A percentile compares a stretch with the other conserved stretches of the same genome.
phyloP scores from a whole-genome alignment of 257 asterid genomes.

The Gentiana straminea region DNA sequence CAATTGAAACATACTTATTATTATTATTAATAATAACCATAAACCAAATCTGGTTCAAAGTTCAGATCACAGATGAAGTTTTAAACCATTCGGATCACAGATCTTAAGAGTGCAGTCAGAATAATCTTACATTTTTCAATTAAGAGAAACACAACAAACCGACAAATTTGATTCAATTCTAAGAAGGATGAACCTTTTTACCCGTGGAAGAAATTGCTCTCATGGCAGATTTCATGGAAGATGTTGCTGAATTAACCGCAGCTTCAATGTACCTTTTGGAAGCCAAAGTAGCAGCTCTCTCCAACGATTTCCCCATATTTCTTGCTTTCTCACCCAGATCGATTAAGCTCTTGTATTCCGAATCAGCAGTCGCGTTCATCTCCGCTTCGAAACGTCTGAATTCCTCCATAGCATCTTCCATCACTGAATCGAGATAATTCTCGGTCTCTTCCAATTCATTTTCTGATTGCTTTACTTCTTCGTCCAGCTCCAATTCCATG shows the following conservation, averaged over 20 bases:
- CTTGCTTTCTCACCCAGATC: slow-evolving; percentile 43
- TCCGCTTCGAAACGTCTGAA: slow-evolving; percentile 68
- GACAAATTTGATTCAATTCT: slow-evolving; percentile 8
- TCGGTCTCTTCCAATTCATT: slow-evolving; percentile 36
- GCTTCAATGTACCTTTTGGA: slow-evolving; percentile 72
- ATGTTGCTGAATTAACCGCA: slow-evolving; percentile 60
- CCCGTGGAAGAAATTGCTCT: slow-evolving; percentile 38
- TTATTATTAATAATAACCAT: too few species aligned
- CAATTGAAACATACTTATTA: too few species aligned
- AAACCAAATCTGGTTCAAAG: too few species aligned
- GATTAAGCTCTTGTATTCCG: slow-evolving; percentile 42
- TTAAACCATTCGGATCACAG: too few species aligned
- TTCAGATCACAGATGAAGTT: too few species aligned
- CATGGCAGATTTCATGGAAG: slow-evolving; percentile 76
- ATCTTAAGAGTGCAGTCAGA: too few species aligned
- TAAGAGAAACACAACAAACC: background rate
- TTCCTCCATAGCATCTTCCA: slow-evolving; percentile 94
- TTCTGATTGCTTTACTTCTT: slow-evolving; percentile 29
- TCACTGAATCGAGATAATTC: slow-evolving; percentile 49
- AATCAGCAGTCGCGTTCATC: slow-evolving; percentile 32
- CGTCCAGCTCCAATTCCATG: slow-evolving; percentile 47
- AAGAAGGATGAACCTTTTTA: slow-evolving; percentile 83
- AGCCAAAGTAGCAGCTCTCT: slow-evolving; percentile 49
- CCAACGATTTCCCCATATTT: slow-evolving; percentile 46
- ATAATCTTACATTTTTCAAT: background rate